These are phyloP conservation scores for Eutypella sp. DNA, from an alignment of 2,329 filamentous ascomycete genomes.

Conservation along the genomic window DNA sequence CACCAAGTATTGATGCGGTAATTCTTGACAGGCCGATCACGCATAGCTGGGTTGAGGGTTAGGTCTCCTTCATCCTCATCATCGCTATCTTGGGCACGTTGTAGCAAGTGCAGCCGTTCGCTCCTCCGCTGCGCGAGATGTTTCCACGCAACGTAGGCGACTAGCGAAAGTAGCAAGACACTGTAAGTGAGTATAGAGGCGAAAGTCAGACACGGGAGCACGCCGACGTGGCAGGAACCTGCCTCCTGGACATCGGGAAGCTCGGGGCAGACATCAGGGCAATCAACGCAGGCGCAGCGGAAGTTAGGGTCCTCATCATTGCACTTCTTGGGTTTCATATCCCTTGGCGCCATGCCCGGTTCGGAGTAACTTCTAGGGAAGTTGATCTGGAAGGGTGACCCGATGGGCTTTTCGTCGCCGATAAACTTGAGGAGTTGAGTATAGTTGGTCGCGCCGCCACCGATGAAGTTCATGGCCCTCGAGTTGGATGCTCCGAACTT, in stretches of 20 bases:
- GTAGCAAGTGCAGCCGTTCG: slow-evolving; percentile 79
- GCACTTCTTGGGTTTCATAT: slow-evolving; percentile 76
- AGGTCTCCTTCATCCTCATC: slow-evolving; percentile 92
- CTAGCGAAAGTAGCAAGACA: slow-evolving; percentile 63
- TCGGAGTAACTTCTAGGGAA: slow-evolving; percentile 64
- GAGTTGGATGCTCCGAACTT: slow-evolving; percentile 95
- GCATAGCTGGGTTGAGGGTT: slow-evolving; percentile 68
- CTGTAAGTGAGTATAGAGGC: slow-evolving; percentile 84
- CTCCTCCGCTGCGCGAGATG: slow-evolving; percentile 69
- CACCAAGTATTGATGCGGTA: slow-evolving; percentile 83
- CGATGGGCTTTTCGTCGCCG: slow-evolving; percentile 83
- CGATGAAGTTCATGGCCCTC: slow-evolving; percentile 92
- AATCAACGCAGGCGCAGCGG: slow-evolving; percentile 91
- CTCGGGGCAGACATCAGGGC: slow-evolving; percentile 76
- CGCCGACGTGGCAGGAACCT: slow-evolving; percentile 74
- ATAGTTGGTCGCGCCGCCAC: slow-evolving; percentile 89
- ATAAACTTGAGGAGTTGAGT: slow-evolving; percentile 83
- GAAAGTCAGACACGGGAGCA: slow-evolving; percentile 90
- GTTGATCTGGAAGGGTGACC: slow-evolving; percentile 98
- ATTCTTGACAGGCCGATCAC: slow-evolving; percentile 71
- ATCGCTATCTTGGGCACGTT: slow-evolving; percentile 78
- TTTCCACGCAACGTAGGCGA: slow-evolving; percentile 71
- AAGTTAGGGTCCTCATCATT: slow-evolving; percentile 83
- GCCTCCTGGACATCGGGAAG: slow-evolving; percentile 69
- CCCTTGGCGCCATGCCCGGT: slow-evolving; percentile 64